Base-by-base conservation (phyloP, 2,329 filamentous ascomycete genomes). In the Arthrobotrys iridis region DNA sequence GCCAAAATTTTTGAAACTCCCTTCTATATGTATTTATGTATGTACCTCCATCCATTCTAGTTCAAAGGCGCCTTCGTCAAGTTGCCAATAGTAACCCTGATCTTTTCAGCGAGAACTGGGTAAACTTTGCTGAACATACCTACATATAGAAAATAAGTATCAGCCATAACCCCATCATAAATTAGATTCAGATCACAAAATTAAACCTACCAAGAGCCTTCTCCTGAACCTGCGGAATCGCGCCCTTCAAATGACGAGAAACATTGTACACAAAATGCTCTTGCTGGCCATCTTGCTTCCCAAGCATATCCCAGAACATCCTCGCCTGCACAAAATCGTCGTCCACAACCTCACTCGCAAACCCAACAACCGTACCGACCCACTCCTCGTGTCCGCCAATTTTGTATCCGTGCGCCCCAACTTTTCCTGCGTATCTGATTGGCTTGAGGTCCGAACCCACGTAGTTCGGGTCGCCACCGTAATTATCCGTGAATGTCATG, bases 231-330 rank as follows among this genome's bases (percentile, higher is more conserved):
- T 85, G 85, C 71, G 84, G 82, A 77, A 85, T 83, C 1, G 87
- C 88, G 58, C 82, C 85, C 46, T 82, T 82, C 77, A 90, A 81
- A 78, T 90, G 87, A 2, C 83, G 86, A 1, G 87, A 82, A 15
- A 90, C 83, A 77, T 90, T 90, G 67, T 83, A 80, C 40, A 90
- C 82, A 70, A 89, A 88, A 80, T 88, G 87, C 1, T 87, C 85
- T 81, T 90, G 88, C 80, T 89, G 88, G 1, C 87, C 88, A 2
- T 82, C 77, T 1, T 83, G 83, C 22, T 81, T 82, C 50, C 85
- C 85, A 2, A 85, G 81, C 15, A 85, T 83, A 46, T 84, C 79
- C 85, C 85, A 88, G 11, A 87, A 81, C 2, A 80, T 82, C 57
- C 82, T 82, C 18, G 84, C 82, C 79, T 87, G 85, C 60, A 82